These are phyloP conservation scores for Colletotrichum tanaceti DNA, from an alignment of 2,329 filamentous ascomycete genomes.

Conservation along the genomic window DNA sequence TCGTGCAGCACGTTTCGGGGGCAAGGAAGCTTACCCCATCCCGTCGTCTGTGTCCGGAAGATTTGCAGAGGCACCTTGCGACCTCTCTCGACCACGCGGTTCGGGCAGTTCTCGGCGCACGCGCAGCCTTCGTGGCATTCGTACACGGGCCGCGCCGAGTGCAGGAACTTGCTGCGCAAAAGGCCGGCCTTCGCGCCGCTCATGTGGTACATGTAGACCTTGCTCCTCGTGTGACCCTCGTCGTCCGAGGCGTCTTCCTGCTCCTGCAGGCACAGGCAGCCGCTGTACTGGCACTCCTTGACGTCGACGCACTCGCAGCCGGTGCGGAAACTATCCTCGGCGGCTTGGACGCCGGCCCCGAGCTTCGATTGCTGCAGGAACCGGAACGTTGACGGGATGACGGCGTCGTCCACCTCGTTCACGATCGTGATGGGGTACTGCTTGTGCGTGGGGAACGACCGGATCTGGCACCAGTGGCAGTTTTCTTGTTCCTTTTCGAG, in stretches of 20 bases:
- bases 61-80: conserved; percentile 78
- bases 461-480: conserved; percentile 74
- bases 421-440: conserved; percentile 69
- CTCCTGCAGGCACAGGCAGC: conserved; percentile 77
- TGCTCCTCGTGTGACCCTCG: conserved; percentile 30
- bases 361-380: conserved; percentile 75
- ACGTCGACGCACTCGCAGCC: conserved; percentile 76
- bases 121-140: conserved; percentile 81
- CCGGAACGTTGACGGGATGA: conserved; percentile 71
- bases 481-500: conserved; percentile 52
- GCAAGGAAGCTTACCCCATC: conserved; percentile 71
- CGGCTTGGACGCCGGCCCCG: conserved; percentile 67
- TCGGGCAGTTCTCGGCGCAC: conserved; percentile 74
- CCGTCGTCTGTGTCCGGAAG: conserved; percentile 77
- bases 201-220: conserved; percentile 73
- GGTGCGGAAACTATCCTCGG: conserved; percentile 70
- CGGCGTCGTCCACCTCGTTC: conserved; percentile 69
- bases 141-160: conserved; percentile 74
- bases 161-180: conserved; percentile 63
- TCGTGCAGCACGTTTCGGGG: background rate
- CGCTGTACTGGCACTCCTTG: conserved; percentile 73
- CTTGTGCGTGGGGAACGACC: conserved; percentile 62
- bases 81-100: conserved; percentile 80
- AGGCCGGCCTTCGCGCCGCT: conserved; percentile 64
- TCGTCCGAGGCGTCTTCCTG: conserved; percentile 64